Evolutionary conservation across 208 protist species (phyloP), one percentile per base, ranked within the genome.

Genomic region (Acanthamoeba quina): DNA sequence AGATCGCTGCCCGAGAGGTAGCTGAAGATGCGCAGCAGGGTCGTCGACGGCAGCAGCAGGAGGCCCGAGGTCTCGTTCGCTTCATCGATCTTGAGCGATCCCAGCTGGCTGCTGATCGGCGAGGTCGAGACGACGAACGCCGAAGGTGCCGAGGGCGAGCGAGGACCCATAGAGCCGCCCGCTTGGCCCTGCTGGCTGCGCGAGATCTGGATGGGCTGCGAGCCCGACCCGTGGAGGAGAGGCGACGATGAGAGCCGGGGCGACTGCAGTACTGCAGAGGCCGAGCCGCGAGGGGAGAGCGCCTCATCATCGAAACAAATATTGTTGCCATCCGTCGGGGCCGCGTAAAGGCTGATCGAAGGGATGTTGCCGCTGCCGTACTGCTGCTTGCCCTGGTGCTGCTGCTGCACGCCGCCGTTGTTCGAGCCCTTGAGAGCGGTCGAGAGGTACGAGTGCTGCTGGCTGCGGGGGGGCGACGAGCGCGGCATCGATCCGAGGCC

Each of bases 281-380:
- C 70, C 31, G 62, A 66, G 41, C 34, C 85, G 13, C 78, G 78
- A 86, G 52, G 49, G 9, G 56, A 52, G 26, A 74, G 6, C 54
- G 56, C 17, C 17, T 91, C 85, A 17, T 91, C 85, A 37, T 74
- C 58, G 62, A 52, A 91, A 91, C 85, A 91, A 91, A 91, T 91
- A 91, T 91, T 91, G 85, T 91, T 91, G 85, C 85, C 64, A 44
- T 91, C 62, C 24, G 85, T 68, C 37, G 56, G 62, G 29, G 58
- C 34, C 47, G 31, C 58, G 60, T 74, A 68, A 37, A 76, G 34
- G 56, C 21, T 66, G 6, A 52, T 49, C 26, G 37, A 29, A 49
- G 85, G 56, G 58, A 90, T 49, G 52, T 29, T 29, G 37, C 34
- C 60, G 60, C 60, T 19, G 58, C 44, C 24, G 47, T 74, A 49